Base-by-base conservation (phyloP, 73 alveolate species). In the Paramecium primaurelia region DNA sequence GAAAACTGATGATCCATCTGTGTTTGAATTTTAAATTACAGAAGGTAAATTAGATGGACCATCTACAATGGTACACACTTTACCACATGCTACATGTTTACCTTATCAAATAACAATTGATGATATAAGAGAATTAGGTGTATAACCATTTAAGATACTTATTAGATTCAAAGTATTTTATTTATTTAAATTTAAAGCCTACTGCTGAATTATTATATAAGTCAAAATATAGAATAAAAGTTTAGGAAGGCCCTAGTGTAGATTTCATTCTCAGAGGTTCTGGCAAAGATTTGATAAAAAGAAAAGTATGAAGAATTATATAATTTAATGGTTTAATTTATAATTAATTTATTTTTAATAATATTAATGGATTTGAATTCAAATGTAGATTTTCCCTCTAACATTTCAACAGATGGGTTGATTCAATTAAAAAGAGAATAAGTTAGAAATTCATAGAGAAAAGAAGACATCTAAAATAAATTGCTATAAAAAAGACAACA, bases 1-100 rank as follows among this genome's bases (percentile, higher is more conserved):
- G 49, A 96, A 93, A 85, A 94, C 96, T n/a, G 98, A 96, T 91
- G 97, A 96, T 59, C 97, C 98, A 40, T 95, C 93, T 58, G 98
- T 96, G n/a, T 96, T 96, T 92, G 96, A 94, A 71, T 96, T 96
- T 92, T 91, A 96, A 86, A 77, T 75, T 44, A 93, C 97, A 20
- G 95, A 91, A 64, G 94, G 94, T 1, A 71, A 42, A 1, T 20
- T 89, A 26, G 58, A 42, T 28, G 94, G 94, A 1, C 94, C 94
- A 34, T 89, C 94, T 3, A 89, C 88, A 0, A 59, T 83, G 71
- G 94, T 89, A 0, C 86, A 89, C 16, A 89, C 92, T 7, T 37
- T 89, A 26, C 94, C 94, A 47, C 92, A 89, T 71, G 88, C 94
- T 26, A 47, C 88, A 16, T 77, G 89, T 73, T 54, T 89, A 30